These are phyloP conservation scores for Candida sp. DNA, from an alignment of 1,139 yeast species.

Conservation along the genomic window DNA sequence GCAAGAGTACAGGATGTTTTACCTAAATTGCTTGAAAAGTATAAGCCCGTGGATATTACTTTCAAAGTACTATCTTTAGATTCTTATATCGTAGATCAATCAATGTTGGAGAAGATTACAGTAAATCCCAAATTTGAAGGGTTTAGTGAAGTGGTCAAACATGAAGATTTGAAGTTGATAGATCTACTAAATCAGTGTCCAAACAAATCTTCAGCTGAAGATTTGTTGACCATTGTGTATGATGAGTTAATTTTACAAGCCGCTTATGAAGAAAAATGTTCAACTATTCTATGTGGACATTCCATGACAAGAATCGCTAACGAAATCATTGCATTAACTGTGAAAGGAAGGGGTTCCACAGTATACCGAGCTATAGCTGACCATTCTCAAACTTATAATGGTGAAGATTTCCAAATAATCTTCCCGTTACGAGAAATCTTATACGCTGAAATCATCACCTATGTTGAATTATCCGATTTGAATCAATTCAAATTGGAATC, in stretches of 20 bases:
- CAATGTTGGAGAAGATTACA: constrained; percentile 21
- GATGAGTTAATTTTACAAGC: constrained; percentile 45
- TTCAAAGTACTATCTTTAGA: constrained; percentile 38
- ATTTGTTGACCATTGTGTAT: constrained; percentile 48
- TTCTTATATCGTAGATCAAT: constrained; percentile 26
- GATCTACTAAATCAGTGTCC: constrained; percentile 32
- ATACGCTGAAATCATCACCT: constrained; percentile 60
- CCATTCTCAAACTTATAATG: constrained; percentile 25
- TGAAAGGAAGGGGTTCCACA: constrained; percentile 85
- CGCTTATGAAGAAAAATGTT: constrained; percentile 45
- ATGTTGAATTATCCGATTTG: constrained; percentile 35
- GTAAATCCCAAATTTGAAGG: constrained; percentile 26
- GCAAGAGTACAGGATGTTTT: constrained; percentile 14
- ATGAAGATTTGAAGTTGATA: constrained; percentile 11
- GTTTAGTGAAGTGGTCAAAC: constrained; percentile 8
- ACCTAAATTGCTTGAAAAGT: constrained; percentile 16
- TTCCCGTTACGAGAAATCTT: constrained; percentile 79
- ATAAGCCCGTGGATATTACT: constrained; percentile 21
- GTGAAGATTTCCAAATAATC: constrained; percentile 36
- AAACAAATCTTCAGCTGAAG: constrained; percentile 62
- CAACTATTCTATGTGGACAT: constrained; percentile 67
- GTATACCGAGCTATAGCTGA: constrained; percentile 55
- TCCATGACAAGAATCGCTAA: constrained; percentile 85
- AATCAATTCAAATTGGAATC: constrained; percentile 17
- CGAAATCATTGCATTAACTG: constrained; percentile 71